These are phyloP conservation scores for Musa acuminata DNA, from an alignment of 176 grass and related monocot species.

Conservation along the genomic window DNA sequence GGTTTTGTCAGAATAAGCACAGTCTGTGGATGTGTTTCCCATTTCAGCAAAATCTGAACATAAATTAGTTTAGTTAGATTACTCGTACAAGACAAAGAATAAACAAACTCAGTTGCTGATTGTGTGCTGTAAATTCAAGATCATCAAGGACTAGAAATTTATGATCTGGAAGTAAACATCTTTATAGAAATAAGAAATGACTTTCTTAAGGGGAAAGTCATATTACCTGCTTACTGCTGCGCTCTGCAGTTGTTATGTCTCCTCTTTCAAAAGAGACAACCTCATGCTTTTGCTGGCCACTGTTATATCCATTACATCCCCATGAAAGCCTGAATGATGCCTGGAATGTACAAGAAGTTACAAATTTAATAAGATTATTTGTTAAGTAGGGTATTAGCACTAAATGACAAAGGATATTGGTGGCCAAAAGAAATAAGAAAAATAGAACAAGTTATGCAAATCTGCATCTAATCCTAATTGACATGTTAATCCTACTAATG, in stretches of 20 bases:
- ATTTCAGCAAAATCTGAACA: slow-evolving; percentile 87
- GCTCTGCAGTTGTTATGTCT: slow-evolving; percentile 93
- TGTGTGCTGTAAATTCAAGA: not conserved
- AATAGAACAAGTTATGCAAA: not conserved
- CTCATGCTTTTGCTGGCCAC: slow-evolving; percentile 92
- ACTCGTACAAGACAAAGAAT: not conserved
- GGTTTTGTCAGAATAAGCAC: slow-evolving; percentile 91
- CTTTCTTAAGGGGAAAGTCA: not conserved
- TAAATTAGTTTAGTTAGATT: not conserved
- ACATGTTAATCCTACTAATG: not conserved
- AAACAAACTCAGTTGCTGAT: not conserved
- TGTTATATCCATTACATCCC: slow-evolving; percentile 96
- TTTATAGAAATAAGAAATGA: not conserved
- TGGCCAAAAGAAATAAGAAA: not conserved
- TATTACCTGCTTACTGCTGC: slow-evolving; percentile 84
- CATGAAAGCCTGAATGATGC: slow-evolving; percentile 42
- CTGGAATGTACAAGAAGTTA: not conserved
- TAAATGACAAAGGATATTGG: not conserved
- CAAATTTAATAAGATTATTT: not conserved
- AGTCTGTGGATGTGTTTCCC: slow-evolving; percentile 83
- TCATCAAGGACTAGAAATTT: not conserved
- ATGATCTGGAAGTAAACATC: not conserved
- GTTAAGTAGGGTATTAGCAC: not conserved
- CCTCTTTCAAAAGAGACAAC: slow-evolving; percentile 99
- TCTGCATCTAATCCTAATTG: not conserved